These are phyloP conservation scores for Aspergillus olivimuriae DNA, from an alignment of 495 filamentous ascomycete genomes.

Conservation along the genomic window DNA sequence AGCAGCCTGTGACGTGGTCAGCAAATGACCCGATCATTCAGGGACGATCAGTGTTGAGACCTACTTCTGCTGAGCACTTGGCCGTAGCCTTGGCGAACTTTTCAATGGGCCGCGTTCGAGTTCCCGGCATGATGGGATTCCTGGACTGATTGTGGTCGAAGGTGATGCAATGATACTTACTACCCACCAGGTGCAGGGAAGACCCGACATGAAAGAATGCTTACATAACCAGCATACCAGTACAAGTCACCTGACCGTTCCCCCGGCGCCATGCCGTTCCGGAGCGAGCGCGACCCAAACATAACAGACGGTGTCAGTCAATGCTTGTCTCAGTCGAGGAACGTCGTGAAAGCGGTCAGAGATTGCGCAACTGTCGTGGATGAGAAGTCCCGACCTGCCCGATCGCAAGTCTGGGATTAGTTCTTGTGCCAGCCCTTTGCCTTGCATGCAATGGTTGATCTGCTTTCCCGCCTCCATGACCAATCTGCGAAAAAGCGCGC, in stretches of 20 bases:
- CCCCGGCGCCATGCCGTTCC: conserved; percentile 9
- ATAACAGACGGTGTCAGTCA: conserved; percentile 14
- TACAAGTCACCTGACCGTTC: conserved; percentile 11
- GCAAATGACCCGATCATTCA: conserved; percentile 1
- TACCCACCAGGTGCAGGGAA: neutral
- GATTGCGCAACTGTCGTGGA: neutral
- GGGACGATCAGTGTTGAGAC: conserved; percentile 5
- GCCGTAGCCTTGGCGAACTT: conserved; percentile 77
- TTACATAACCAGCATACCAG: conserved; percentile 12
- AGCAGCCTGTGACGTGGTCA: conserved; percentile 52
- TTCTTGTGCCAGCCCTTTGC: conserved; percentile 9
- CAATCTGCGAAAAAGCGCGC: conserved; percentile 46
- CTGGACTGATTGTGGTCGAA: neutral
- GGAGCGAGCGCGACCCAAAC: conserved; percentile 12
- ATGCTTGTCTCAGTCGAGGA: conserved; percentile 6
- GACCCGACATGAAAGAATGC: neutral
- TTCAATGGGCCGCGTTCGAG: conserved; percentile 65
- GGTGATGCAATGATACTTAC: neutral
- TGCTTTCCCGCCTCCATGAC: conserved; percentile 44
- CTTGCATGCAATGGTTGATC: conserved; percentile 43
- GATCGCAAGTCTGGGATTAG: conserved; percentile 6
- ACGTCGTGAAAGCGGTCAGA: conserved; percentile 1
- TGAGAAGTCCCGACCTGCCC: conserved; percentile 12
- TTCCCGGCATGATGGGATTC: conserved; percentile 8
- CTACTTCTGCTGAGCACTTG: conserved; percentile 78